Conservation (phyloP, 1,284 basidiomycete genomes). For the Rhodotorula sp. region DNA sequence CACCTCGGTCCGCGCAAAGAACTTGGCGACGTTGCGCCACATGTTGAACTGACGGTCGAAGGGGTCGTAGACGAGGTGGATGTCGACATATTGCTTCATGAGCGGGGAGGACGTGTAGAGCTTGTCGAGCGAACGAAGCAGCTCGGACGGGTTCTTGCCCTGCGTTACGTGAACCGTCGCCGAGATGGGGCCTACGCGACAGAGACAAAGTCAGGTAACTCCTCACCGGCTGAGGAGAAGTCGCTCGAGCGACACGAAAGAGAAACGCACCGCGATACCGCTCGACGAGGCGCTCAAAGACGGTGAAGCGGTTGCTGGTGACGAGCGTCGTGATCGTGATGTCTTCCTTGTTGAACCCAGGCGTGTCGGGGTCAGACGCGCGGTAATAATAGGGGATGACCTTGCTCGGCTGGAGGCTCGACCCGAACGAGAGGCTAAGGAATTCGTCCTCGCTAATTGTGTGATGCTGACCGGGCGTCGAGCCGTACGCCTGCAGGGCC, state of each 20-base stretch:
- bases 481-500: slow-evolving; percentile 1
- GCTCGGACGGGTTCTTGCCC: slow-evolving; percentile 50
- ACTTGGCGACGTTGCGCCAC: slow-evolving; percentile 78
- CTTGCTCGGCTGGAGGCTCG: slow-evolving; percentile 60
- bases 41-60: slow-evolving; percentile 80
- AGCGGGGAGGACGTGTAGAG: slow-evolving; percentile 66
- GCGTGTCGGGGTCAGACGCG: slow-evolving; percentile 56
- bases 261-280: slow-evolving; percentile 66
- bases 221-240: too few relatives aligned
- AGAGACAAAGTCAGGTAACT: too few relatives aligned
- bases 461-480: slow-evolving; percentile 2
- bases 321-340: slow-evolving; percentile 81
- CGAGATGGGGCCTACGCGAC: slow-evolving; percentile 67
- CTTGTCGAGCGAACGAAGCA: slow-evolving; percentile 64
- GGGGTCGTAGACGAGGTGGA: slow-evolving; percentile 80
- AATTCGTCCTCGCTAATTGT: slow-evolving; percentile 45
- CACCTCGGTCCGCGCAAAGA: slow-evolving; percentile 70
- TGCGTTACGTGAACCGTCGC: slow-evolving; percentile 69
- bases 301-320: slow-evolving; percentile 72
- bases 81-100: slow-evolving; percentile 72
- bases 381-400: slow-evolving; percentile 78
- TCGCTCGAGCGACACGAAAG: too few relatives aligned
- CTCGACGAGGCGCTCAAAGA: slow-evolving; percentile 68
- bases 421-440: slow-evolving; percentile 44
- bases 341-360: slow-evolving; percentile 57